Conservation (phyloP, 2,329 filamentous ascomycete genomes). For the Cladophialophora yegresii region DNA sequence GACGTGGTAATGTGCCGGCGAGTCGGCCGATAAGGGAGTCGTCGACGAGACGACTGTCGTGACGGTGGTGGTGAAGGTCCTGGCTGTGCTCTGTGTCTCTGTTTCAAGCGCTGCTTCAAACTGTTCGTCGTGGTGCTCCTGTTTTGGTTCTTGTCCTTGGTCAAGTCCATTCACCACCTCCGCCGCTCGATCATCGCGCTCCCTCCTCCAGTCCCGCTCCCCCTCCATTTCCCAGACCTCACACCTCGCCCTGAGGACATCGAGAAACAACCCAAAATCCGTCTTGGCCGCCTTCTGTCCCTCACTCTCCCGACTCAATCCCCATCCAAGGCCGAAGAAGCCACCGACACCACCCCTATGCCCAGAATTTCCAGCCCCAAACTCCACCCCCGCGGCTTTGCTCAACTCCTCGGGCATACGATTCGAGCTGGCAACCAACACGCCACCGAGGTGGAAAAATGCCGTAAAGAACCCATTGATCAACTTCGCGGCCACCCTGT, state of each 20-base stretch:
- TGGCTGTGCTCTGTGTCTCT: not conserved
- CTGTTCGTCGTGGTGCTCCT: not conserved
- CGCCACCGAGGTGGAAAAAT: slow-evolving; percentile 80
- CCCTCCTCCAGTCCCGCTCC: slow-evolving; percentile 67
- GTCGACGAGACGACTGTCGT: not conserved
- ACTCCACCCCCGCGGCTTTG: slow-evolving; percentile 72
- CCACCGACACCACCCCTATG: slow-evolving; percentile 4
- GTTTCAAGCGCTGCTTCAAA: not conserved
- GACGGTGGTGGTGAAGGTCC: not conserved
- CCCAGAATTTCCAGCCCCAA: slow-evolving; percentile 42
- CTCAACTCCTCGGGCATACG: slow-evolving; percentile 79
- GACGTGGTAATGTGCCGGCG: slow-evolving; percentile 36
- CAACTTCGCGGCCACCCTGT: slow-evolving; percentile 75
- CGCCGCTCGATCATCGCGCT: slow-evolving; percentile 18
- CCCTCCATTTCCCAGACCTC: slow-evolving; percentile 85
- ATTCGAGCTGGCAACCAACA: slow-evolving; percentile 78
- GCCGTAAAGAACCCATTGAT: slow-evolving; percentile 74
- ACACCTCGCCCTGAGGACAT: slow-evolving; percentile 74
- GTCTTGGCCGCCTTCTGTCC: slow-evolving; percentile 63
- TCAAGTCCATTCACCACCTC: not conserved
- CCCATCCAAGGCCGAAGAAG: slow-evolving; percentile 33
- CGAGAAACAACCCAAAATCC: slow-evolving; percentile 74
- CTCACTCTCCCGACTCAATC: slow-evolving; percentile 43
- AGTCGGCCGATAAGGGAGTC: slow-evolving; percentile 25
- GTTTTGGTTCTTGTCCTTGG: slow-evolving; percentile 34